Conservation (phyloP, 2,329 filamentous ascomycete species). For the Hysterium pulicare region DNA sequence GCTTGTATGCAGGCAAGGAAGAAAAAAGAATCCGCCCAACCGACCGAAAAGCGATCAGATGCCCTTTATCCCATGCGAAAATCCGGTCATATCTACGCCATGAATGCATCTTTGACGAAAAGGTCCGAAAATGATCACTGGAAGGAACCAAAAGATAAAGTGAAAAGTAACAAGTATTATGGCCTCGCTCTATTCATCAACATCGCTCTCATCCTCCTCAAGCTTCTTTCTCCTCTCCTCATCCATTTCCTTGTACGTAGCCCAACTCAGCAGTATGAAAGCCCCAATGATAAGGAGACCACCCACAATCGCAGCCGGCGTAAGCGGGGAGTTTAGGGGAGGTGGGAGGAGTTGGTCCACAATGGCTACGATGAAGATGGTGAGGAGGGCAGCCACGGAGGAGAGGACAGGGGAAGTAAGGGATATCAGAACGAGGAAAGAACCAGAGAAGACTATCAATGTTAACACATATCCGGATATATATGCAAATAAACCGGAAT, state of each 20-base stretch:
- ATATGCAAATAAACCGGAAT: no score
- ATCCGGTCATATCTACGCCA: no score
- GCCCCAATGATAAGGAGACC: slow-evolving; percentile 83
- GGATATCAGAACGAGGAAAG: slow-evolving; percentile 87
- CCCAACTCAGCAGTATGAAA: slow-evolving; percentile 83
- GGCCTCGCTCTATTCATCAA: slow-evolving; percentile 32
- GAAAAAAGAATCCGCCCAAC: no score
- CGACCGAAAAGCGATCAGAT: no score
- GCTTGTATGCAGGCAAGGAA: no score
- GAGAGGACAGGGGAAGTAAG: slow-evolving; percentile 89
- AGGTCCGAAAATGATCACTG: no score
- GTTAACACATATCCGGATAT: slow-evolving; percentile 15
- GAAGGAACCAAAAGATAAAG: no score
- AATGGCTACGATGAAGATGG: slow-evolving; percentile 93
- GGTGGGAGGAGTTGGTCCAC: slow-evolving; percentile 81
- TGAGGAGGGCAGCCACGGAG: slow-evolving; percentile 87
- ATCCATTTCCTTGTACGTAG: slow-evolving; percentile 88
- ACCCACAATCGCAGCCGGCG: slow-evolving; percentile 72
- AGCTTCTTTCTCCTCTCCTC: slow-evolving; percentile 68
- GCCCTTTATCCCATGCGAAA: no score
- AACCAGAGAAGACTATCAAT: slow-evolving; percentile 71
- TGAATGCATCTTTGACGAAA: no score
- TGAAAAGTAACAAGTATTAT: neutral
- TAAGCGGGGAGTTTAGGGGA: slow-evolving; percentile 66
- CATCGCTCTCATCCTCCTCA: slow-evolving; percentile 42